A percentile compares a stretch with the other conserved stretches of the same genome.
These are phyloP conservation scores for Paulownia fortunei DNA, from an alignment of 257 asterid genomes.

Conservation along the genomic window DNA sequence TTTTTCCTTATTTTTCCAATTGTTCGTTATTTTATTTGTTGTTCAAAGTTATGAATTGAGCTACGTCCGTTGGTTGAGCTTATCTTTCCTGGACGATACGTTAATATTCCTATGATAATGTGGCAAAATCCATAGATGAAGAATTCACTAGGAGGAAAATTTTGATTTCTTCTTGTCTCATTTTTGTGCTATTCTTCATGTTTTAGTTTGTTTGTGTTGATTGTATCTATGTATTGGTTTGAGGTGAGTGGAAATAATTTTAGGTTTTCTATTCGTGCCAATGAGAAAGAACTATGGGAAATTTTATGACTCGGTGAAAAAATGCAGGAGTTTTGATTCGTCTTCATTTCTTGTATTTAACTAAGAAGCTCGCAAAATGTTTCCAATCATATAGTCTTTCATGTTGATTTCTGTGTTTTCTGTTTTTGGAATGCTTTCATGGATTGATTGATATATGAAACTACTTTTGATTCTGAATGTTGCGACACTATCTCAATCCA, in stretches of 20 bases:
- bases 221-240: neutral
- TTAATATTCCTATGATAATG: too few relatives aligned
- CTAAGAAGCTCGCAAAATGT: neutral
- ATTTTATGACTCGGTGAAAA: neutral
- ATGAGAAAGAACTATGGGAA: neutral
- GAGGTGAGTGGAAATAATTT: neutral
- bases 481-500: neutral
- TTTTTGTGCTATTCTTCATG: neutral
- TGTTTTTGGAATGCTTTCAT: neutral
- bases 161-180: neutral
- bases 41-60: too few relatives aligned
- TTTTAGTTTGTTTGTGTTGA: neutral
- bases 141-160: neutral
- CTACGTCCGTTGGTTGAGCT: too few relatives aligned
- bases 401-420: neutral
- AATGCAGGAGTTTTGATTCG: neutral
- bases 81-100: too few relatives aligned
- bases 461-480: neutral
- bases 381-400: neutral
- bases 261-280: neutral
- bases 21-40: too few relatives aligned
- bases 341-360: neutral
- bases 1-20: too few relatives aligned
- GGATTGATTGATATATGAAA: neutral
- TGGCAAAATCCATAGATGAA: too few relatives aligned